Evolutionary conservation across 1,284 basidiomycete species (phyloP), one percentile per base, ranked within the genome.

Genomic region (Pterulicium gracile): DNA sequence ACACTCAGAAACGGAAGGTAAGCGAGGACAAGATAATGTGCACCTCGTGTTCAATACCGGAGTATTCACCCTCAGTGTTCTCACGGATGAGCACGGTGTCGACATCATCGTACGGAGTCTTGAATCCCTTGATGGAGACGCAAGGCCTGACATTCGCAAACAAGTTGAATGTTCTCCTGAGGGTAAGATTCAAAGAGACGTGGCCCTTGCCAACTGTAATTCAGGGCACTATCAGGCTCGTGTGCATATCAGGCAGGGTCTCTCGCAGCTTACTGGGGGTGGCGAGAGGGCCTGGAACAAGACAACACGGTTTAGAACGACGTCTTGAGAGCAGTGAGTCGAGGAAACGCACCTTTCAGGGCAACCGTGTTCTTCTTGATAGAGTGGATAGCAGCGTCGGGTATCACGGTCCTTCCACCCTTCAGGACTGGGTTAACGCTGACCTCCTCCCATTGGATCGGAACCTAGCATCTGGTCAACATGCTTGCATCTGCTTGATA

Each of bases 11-110:
- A 40, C 12, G 24, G 21, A 43, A 27, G 3, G 4, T 12, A 46
- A 36, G 19, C 19, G 41, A 46, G 32, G 36, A 47, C 42, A 10
- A 10, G 12, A 34, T 10, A 15, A 34, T 34, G 27, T 10, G 21
- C 51, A 88, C 84, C 79, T 97, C 93, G 66, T 98, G 95, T 68
- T 98, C 95, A 58, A 98, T 97, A 55, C 95, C 95, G 53, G 94
- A 98, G 72, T 98, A 99, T 69, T 99, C 96, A 60, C 96, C 96
- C 70, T 99, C 96, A 22, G 96, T 99, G 70, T 99, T 99, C 71
- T 99, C 96, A 61, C 96, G 90, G 65, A 99, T 98, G 55, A 99
- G 73, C 45, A 97, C 95, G 20, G 90, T 95, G 74, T 99, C 88
- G 55, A 99, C 96, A 61, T 98, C 85, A 63, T 98, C 94, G 62